Evolutionary conservation across 306 rosid species (phyloP).

Genomic region (Pyrus betulifolia): DNA sequence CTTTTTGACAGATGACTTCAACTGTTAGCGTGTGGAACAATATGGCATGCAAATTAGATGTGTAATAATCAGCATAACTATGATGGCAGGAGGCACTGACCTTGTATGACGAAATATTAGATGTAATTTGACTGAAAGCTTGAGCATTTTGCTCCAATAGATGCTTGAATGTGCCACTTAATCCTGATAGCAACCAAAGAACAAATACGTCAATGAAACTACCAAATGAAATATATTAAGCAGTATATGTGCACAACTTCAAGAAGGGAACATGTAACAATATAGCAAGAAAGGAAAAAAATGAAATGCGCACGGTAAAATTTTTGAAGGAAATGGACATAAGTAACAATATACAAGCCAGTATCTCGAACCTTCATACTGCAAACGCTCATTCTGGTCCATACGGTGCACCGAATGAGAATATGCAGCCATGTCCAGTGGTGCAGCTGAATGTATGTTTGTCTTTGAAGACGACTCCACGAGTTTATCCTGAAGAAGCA

Average conservation of each 20-base stretch:
- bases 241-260: background rate
- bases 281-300: background rate
- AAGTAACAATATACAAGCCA: background rate
- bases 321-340: background rate
- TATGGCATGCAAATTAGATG: background rate
- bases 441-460: slow-evolving; percentile 41
- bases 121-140: slow-evolving; percentile 61
- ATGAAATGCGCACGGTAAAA: background rate
- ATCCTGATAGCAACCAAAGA: slow-evolving; percentile 45
- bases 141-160: slow-evolving; percentile 85
- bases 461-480: slow-evolving; percentile 55
- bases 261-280: background rate
- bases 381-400: slow-evolving; percentile 43
- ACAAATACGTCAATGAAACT: slow-evolving; percentile 13
- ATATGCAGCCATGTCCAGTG: slow-evolving; percentile 45
- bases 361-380: slow-evolving; percentile 58
- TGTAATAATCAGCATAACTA: background rate
- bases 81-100: slow-evolving; percentile 34
- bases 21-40: background rate
- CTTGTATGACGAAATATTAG: slow-evolving; percentile 78
- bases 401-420: slow-evolving; percentile 40
- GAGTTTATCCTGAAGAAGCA: slow-evolving; percentile 91
- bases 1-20: background rate
- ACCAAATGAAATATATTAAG: background rate
- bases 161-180: slow-evolving; percentile 56